Conservation (phyloP, 768 basidiomycete species). For the Boletellus emodensis region DNA sequence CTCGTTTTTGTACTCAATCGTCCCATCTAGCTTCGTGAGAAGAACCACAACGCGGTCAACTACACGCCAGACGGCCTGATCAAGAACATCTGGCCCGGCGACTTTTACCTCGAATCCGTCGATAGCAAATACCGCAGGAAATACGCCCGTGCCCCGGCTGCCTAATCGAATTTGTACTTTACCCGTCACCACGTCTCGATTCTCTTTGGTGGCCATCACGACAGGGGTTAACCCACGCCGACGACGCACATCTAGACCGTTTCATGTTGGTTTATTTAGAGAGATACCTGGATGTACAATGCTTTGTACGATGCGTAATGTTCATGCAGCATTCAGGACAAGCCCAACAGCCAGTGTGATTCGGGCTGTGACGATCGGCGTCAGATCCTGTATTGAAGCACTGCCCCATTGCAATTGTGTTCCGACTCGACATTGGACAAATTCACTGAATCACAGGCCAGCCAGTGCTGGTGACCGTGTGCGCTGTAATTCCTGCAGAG, state of each 20-base stretch:
- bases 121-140: slow-evolving; percentile 91
- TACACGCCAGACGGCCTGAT: slow-evolving; percentile 84
- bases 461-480: no score
- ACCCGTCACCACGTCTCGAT: background rate
- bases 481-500: no score
- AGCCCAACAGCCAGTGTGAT: no score
- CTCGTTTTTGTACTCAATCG: background rate
- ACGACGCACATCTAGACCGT: slow-evolving; percentile 10
- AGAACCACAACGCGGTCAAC: slow-evolving; percentile 87
- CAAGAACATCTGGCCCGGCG: slow-evolving; percentile 91
- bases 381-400: no score
- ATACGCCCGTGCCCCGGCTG: slow-evolving; percentile 53
- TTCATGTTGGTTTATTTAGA: background rate
- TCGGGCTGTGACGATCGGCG: no score
- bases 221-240: no score
- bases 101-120: slow-evolving; percentile 88
- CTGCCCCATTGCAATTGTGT: no score
- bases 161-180: slow-evolving; percentile 11
- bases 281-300: slow-evolving; percentile 7
- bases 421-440: no score
- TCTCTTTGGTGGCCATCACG: background rate
- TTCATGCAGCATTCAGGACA: no score
- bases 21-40: slow-evolving; percentile 75
- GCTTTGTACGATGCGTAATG: slow-evolving; percentile 13
- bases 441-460: no score